Conservation (phyloP, 164 flowering plant genomes). For the Annona squamosa region DNA sequence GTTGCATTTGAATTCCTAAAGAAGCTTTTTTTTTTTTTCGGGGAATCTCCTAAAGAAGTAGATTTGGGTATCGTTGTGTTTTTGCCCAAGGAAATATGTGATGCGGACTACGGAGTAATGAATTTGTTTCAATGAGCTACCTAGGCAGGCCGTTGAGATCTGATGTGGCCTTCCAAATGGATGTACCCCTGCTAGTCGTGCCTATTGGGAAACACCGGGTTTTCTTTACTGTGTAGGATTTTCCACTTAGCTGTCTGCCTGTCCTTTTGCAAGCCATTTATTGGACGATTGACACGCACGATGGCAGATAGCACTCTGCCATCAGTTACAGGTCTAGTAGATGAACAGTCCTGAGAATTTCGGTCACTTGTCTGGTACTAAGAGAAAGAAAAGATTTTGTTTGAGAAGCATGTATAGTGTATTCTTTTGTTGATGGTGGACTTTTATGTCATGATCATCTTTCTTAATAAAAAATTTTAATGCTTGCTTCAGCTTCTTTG, state of each 20-base stretch:
- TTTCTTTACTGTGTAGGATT: neutral
- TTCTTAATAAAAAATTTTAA: neutral
- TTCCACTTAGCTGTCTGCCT: neutral
- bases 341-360: neutral
- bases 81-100: neutral
- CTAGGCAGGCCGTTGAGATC: neutral
- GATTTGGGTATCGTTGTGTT: neutral
- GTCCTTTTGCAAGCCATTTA: neutral
- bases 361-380: neutral
- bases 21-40: neutral
- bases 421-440: neutral
- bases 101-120: too few relatives aligned
- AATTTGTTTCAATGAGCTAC: neutral
- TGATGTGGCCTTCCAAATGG: neutral
- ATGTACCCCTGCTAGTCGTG: neutral
- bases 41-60: neutral
- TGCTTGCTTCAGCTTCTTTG: slow-evolving; percentile 57
- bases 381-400: neutral
- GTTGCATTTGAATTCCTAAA: neutral
- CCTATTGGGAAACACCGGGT: neutral
- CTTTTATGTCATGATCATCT: neutral
- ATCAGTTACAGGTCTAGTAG: neutral
- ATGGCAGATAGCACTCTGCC: neutral
- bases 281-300: neutral
- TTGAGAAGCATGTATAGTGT: neutral